Conservation (phyloP, 2,329 filamentous ascomycete species). For the Trichophyton simii region DNA sequence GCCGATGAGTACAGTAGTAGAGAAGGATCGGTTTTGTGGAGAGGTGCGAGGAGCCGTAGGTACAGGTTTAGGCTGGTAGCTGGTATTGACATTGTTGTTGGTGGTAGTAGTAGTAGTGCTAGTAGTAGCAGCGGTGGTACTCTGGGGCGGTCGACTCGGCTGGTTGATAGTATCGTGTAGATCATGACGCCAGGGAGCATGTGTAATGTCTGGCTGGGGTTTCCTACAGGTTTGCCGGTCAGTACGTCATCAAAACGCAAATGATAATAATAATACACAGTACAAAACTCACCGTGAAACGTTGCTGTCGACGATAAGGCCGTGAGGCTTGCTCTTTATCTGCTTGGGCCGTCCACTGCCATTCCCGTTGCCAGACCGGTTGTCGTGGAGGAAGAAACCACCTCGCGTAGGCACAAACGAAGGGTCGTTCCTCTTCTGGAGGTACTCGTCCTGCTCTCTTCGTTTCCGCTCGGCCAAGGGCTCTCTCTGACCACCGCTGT, state of each 20-base stretch:
- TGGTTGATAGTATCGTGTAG: slow-evolving; percentile 60
- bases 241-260: neutral
- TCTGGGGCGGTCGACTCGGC: slow-evolving; percentile 15
- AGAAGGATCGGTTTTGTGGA: slow-evolving; percentile 64
- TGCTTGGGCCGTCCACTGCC: slow-evolving; percentile 49
- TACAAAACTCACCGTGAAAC: slow-evolving; percentile 29
- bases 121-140: slow-evolving; percentile 10
- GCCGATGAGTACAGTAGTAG: slow-evolving; percentile 69
- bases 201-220: slow-evolving; percentile 20
- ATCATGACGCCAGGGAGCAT: slow-evolving; percentile 78
- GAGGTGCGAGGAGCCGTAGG: slow-evolving; percentile 43
- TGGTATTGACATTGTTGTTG: slow-evolving; percentile 17
- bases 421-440: slow-evolving; percentile 76
- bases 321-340: slow-evolving; percentile 46
- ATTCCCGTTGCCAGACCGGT: slow-evolving; percentile 55
- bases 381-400: slow-evolving; percentile 94
- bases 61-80: slow-evolving; percentile 25
- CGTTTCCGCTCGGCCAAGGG: slow-evolving; percentile 57
- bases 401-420: slow-evolving; percentile 89
- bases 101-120: too few species aligned
- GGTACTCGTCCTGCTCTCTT: slow-evolving; percentile 82
- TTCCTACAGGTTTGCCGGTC: neutral
- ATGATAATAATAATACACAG: neutral
- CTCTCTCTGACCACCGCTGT: slow-evolving; percentile 34
- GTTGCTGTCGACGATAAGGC: slow-evolving; percentile 33